phyloP scores from a whole-genome alignment of 805 yeast species.

The Pichia gijzeniarum region DNA sequence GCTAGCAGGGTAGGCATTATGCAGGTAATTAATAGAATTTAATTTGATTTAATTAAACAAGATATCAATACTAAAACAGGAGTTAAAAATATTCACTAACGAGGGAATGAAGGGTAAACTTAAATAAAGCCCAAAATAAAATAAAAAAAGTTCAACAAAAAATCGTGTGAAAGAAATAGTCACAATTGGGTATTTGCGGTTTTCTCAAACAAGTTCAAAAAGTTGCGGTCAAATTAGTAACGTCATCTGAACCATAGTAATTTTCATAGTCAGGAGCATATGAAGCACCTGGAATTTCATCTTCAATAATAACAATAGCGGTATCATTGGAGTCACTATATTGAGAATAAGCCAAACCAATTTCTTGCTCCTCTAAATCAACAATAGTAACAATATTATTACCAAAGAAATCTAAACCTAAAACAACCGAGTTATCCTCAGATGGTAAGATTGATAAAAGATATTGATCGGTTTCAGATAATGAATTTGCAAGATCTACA shows the following conservation, averaged over 20 bases:
- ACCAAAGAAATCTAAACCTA: slow-evolving; percentile 10
- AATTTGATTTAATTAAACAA: too few species aligned
- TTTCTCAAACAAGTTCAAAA: neutral
- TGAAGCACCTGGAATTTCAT: neutral
- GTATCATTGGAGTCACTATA: neutral
- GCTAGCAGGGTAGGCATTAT: too few species aligned
- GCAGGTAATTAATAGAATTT: too few species aligned
- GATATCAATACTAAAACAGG: too few species aligned
- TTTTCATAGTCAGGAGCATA: neutral
- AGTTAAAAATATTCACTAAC: too few species aligned
- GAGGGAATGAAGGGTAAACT: too few species aligned
- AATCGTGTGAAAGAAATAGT: neutral
- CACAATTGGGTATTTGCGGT: too few species aligned
- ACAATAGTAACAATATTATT: slow-evolving; percentile 2
- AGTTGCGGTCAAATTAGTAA: neutral
- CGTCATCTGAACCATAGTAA: slow-evolving; percentile 3
- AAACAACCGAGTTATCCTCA: slow-evolving; percentile 4
- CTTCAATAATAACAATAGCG: neutral
- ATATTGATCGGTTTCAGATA: neutral
- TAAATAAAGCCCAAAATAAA: too few species aligned
- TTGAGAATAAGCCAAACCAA: slow-evolving; percentile 6
- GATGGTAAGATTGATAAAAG: slow-evolving; percentile 13
- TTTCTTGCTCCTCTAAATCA: slow-evolving; percentile 7
- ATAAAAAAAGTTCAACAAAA: neutral
- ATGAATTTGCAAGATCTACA: neutral